Conservation (phyloP, 352 stramenopile species). For the Plasmopara muralis region DNA sequence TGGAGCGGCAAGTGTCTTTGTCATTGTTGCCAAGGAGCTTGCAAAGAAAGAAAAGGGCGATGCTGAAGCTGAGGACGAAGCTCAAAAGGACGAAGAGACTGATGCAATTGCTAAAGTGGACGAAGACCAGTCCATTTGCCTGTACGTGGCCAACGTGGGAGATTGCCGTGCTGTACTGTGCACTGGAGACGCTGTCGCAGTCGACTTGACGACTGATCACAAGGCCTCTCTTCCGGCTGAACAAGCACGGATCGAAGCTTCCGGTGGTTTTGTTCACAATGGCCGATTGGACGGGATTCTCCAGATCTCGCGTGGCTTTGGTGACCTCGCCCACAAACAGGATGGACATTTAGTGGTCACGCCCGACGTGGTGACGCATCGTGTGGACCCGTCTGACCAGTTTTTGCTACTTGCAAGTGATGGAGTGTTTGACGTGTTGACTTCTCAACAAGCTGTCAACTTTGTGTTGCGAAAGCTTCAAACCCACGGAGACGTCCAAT, state of each 20-base stretch:
- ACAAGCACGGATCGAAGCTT: constrained; percentile 69
- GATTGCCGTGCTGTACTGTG: constrained; percentile 87
- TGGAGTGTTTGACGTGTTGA: constrained; percentile 88
- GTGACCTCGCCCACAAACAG: constrained; percentile 85
- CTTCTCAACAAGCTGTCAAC: constrained; percentile 87
- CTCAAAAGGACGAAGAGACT: neutral
- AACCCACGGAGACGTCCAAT: constrained; percentile 84
- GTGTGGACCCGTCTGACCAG: constrained; percentile 62
- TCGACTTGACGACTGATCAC: constrained; percentile 85
- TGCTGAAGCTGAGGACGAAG: constrained; percentile 5
- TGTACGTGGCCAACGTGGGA: constrained; percentile 86
- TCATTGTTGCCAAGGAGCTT: constrained; percentile 39
- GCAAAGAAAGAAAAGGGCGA: constrained; percentile 4
- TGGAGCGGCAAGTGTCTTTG: constrained; percentile 62
- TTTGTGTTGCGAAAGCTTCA: constrained; percentile 85
- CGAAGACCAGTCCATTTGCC: constrained; percentile 32
- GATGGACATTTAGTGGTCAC: constrained; percentile 80
- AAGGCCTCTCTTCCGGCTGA: constrained; percentile 77
- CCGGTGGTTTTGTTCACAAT: constrained; percentile 85
- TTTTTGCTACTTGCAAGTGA: constrained; percentile 90
- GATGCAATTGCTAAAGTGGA: constrained; percentile 4
- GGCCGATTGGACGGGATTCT: constrained; percentile 83
- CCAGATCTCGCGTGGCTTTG: constrained; percentile 83
- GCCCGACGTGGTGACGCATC: constrained; percentile 73
- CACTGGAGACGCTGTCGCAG: constrained; percentile 53